These are phyloP conservation scores for Erodium moschatum DNA, from an alignment of 441 rosid genomes.

Conservation along the genomic window DNA sequence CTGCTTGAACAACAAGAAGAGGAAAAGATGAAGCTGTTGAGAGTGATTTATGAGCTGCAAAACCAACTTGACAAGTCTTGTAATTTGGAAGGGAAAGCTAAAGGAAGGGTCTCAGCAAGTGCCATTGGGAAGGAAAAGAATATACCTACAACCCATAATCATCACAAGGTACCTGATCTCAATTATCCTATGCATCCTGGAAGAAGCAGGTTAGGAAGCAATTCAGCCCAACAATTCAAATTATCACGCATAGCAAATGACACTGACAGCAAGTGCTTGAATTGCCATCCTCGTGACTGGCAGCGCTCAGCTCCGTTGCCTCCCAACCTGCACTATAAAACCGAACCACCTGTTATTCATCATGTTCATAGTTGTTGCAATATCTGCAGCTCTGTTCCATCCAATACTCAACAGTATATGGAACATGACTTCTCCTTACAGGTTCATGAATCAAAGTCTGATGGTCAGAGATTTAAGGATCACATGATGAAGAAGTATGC, in stretches of 20 bases:
- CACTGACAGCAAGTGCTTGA: slow-evolving; percentile 23
- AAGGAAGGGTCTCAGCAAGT: slow-evolving; percentile 27
- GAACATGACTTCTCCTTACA: slow-evolving; percentile 33
- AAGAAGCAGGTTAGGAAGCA: too few species aligned
- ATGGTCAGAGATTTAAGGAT: slow-evolving; percentile 40
- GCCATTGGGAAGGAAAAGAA: slow-evolving; percentile 18
- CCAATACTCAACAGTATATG: slow-evolving; percentile 50
- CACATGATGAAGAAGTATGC: slow-evolving; percentile 30
- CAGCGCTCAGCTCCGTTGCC: slow-evolving; percentile 29
- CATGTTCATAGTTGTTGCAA: slow-evolving; percentile 27
- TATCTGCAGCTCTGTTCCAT: slow-evolving; percentile 39
- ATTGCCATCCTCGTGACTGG: slow-evolving; percentile 36
- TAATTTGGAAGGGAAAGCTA: slow-evolving; percentile 19
- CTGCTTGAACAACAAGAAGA: slow-evolving; percentile 36
- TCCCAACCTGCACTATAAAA: too few species aligned
- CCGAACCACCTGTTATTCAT: slow-evolving; percentile 23
- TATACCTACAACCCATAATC: slow-evolving; percentile 19
- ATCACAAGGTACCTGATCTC: slow-evolving; percentile 17
- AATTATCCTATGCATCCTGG: too few species aligned
- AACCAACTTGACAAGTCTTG: slow-evolving; percentile 40
- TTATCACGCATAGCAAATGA: slow-evolving; percentile 14
- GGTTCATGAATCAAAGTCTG: slow-evolving; percentile 39
- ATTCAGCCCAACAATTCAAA: slow-evolving; percentile 3
- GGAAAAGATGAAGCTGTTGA: slow-evolving; percentile 49
- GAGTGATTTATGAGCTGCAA: slow-evolving; percentile 54